Base-by-base conservation (phyloP, 352 stramenopile species). In the Phytopythium ostracodes region DNA sequence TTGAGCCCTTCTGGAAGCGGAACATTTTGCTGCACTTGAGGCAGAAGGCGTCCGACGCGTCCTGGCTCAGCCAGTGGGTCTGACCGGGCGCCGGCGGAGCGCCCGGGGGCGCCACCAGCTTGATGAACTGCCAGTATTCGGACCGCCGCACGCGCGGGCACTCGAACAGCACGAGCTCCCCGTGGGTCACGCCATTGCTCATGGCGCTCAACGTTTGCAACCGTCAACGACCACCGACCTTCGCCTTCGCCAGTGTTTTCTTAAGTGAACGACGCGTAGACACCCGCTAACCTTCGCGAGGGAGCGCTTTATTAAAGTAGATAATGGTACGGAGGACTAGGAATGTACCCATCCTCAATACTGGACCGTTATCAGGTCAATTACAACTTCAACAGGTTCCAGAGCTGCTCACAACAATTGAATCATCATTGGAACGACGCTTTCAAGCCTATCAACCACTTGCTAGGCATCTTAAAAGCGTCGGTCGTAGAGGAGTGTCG, bases 91-190 rank as follows among this genome's bases (percentile, higher is more conserved):
- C 65, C 15, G 63, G 74, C 51, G 66, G 60, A 22, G 44, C 25
- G 17, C 57, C 66, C 11, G 62, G 49, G 24, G 76, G 74, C 27
- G 72, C 78, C 42, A 84, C 70, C 44, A 88, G 72, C 66, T 77
- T 78, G 59, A 85, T 82, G 65, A 81, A 88, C 68, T 88, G 77
- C 75, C 77, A 87, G 71, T 80, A 83, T 62, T 79, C 78, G 51
- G 67, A 67, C 29, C 76, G 73, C 60, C 78, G 78, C 61, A 85
- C 68, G 43, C 70, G 78, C 57, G 76, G 76, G 65, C 76, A 88
- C 59, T 82, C 70, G 60, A 81, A 85, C 55, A 88, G 73, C 67
- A 63, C 72, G 40, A 81, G 66, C n/a, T 81, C 70, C 18, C 73
- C 71, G 56, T 84, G 78, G n/a, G 58, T 44, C 29, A 79, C 55